Evolutionary conservation across 1,284 basidiomycete genomes (phyloP), one percentile per base, ranked within the genome.

Genomic region (Leccinum huronense): DNA sequence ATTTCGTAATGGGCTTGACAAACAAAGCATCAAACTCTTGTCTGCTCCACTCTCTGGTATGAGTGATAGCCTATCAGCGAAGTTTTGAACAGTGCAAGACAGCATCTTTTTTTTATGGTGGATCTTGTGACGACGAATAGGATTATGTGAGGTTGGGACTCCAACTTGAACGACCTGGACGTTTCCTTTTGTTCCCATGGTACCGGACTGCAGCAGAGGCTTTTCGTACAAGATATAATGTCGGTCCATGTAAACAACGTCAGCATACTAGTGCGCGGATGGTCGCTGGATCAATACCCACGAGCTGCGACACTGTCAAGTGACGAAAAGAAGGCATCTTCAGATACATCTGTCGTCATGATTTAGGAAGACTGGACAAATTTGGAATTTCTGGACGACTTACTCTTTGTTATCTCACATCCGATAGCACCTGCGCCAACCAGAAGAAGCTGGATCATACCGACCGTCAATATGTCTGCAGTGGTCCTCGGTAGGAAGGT

Each of bases 1-100:
- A 23, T 23, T 23, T 23, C 23, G 23, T 23, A 23, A 23, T 23
- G 23, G 97, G 98, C 79, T 96, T 96, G 72, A 97, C 91, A 73
- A 98, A 99, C 60, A 94, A 82, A 65, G 88, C 89, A 74, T 98
- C 94, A 76, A 99, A 98, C 68, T 94, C 91, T 74, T 91, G 89
- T 68, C 95, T 90, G 69, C 94, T 90, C 97, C 97, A 99, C 91
- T 97, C 93, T 69, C 99, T 99, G n/a, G 97, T 98, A 80, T 99
- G 97, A 71, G 95, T 91, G 71, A 99, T 99, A 40, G 92, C 90
- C 23, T 23, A 76, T 99, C 98, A 34, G 97, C 98, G 87, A 99
- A 99, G 80, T 95, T 98, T 82, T 98, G 99, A 74, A 99, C 93
- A 9, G 97, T 99, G 80, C 98, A 99, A 51, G 94, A 94, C 10